These are phyloP conservation scores for Rhodotorula glutinis DNA, from an alignment of 1,284 basidiomycete genomes.

Conservation along the genomic window DNA sequence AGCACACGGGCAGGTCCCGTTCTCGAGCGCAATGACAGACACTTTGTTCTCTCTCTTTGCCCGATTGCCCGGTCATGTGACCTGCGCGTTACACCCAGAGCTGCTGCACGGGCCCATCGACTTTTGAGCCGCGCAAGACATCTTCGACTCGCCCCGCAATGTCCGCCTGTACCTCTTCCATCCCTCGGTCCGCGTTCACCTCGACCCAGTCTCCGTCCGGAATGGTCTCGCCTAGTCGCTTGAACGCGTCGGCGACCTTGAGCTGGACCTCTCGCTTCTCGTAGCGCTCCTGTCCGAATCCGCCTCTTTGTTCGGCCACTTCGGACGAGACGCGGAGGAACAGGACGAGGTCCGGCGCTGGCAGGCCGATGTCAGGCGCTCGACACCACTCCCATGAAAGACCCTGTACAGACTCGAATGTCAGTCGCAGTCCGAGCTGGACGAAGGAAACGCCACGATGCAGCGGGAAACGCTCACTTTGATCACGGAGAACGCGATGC, in stretches of 20 bases:
- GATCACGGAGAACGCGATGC: slow-evolving; percentile 86
- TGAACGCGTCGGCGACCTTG: slow-evolving; percentile 65
- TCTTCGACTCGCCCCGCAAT: slow-evolving; percentile 59
- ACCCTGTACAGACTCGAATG: slow-evolving; percentile 47
- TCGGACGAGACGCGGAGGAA: slow-evolving; percentile 81
- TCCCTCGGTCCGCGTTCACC: slow-evolving; percentile 62
- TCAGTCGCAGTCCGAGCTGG: neutral
- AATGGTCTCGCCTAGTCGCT: slow-evolving; percentile 57
- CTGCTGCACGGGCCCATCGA: slow-evolving; percentile 16
- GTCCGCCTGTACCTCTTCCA: slow-evolving; percentile 59
- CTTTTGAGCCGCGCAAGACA: slow-evolving; percentile 38
- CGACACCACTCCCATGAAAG: slow-evolving; percentile 72
- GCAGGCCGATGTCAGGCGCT: slow-evolving; percentile 77
- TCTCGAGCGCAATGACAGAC: neutral
- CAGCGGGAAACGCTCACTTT: slow-evolving; percentile 58
- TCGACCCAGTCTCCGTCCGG: slow-evolving; percentile 56
- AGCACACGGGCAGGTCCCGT: neutral
- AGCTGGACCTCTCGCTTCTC: slow-evolving; percentile 59
- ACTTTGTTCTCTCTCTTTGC: neutral
- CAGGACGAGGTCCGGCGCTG: slow-evolving; percentile 80
- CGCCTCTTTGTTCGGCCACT: slow-evolving; percentile 68
- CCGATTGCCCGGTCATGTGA: too few relatives aligned
- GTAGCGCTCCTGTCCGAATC: slow-evolving; percentile 80
- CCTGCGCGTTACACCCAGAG: slow-evolving; percentile 26
- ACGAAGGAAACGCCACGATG: neutral